Evolutionary conservation across 176 grass and related monocot species (phyloP), one percentile per base, ranked within the genome.

Genomic region (Bolboschoenus planiculmis): DNA sequence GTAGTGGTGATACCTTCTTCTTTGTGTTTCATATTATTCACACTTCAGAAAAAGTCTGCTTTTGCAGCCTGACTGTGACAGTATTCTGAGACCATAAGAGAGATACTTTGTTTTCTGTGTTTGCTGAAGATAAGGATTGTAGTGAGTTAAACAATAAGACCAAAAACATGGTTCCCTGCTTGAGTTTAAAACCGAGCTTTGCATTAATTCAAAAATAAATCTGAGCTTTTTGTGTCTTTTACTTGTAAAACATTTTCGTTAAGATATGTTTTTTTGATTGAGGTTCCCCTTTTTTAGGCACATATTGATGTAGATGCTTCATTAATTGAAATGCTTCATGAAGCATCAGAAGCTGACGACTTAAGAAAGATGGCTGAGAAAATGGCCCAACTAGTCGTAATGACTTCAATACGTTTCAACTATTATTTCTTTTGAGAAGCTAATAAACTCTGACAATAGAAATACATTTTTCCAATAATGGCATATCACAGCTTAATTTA

Each of bases 301-400:
- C 72, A 86, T 59, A 20, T 56, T 18, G 56, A 83, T 44, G 48
- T 68, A 30, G 85, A 93, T 78, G 44, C 13, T 36, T 48, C 65
- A 39, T 8, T 88, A 65, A 85, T 86, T 36, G 79, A 85, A 65
- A 92, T 85, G 73, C 83, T 87, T 79, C 63, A 86, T 29, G 81
- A 83, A 44, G 83, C 83, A 30, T 76, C 84, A 74, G 90, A 89
- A 53, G 85, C 83, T 10, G 27, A 67, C 47, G 87, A 59, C 20
- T 84, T 84, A 16, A 85, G 85, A 71, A 76, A 72, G 39, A 84
- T 88, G 85, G 81, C 84, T 72, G 76, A 79, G 44, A 87, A 88
- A 81, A 67, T 83, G 63, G 62, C 59, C 5, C 11, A 14, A 60
- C 87, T 61, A 61, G 44, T 78, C 43, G 16, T 82, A 82, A 85